Percentiles rank a stretch among this genome's conserved stretches.
Conservation (phyloP, 345 rosid genomes). For the Citrus mangshanensis region DNA sequence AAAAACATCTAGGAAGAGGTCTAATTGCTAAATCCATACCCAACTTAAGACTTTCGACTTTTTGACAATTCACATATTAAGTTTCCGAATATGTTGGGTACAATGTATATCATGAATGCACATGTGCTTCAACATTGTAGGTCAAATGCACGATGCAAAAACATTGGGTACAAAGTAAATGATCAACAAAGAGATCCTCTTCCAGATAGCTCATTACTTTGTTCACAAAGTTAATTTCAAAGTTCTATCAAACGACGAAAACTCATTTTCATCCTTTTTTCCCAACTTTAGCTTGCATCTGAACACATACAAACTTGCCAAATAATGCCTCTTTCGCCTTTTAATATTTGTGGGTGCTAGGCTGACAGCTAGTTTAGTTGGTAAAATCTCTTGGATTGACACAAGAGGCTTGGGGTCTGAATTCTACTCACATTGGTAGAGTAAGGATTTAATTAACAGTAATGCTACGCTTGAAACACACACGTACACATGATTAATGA, state of each 20-base stretch:
- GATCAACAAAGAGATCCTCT: neutral
- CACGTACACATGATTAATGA: too few species aligned
- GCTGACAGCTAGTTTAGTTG: too few species aligned
- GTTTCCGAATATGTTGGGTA: neutral
- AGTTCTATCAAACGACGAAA: neutral
- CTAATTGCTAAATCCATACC: neutral
- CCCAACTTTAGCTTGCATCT: neutral
- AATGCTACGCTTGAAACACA: too few species aligned
- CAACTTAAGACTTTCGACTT: neutral
- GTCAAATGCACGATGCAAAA: neutral
- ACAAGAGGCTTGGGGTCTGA: too few species aligned
- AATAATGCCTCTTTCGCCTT: neutral
- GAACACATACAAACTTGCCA: neutral
- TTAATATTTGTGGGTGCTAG: too few species aligned
- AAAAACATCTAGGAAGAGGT: neutral
- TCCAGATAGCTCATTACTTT: neutral
- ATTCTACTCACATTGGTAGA: too few species aligned
- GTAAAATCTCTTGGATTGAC: too few species aligned
- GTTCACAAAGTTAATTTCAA: neutral
- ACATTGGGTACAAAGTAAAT: neutral
- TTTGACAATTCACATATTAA: neutral
- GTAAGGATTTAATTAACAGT: too few species aligned
- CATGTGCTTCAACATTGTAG: neutral
- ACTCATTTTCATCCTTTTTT: neutral
- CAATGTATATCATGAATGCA: neutral